Evolutionary conservation across 164 flowering plant genomes (phyloP).

Genomic region (Chimonanthus salicifolius): DNA sequence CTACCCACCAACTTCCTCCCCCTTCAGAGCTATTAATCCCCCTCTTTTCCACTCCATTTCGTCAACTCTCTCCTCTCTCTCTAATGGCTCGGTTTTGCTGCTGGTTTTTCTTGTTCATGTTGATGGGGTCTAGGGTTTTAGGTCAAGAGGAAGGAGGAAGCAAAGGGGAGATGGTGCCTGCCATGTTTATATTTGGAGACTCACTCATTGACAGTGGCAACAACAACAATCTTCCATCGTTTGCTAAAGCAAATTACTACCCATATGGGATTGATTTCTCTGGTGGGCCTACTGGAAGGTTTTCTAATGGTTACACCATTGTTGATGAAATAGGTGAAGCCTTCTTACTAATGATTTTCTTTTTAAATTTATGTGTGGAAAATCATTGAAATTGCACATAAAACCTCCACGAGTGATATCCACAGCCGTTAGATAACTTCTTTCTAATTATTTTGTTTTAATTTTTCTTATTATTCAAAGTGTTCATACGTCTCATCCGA

Average conservation of each 20-base stretch:
- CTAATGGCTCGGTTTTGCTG: conserved; percentile 12
- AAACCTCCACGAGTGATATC: too few relatives aligned
- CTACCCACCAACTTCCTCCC: not conserved
- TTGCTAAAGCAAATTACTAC: conserved; percentile 83
- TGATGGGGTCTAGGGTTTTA: not conserved
- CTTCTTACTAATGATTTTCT: not conserved
- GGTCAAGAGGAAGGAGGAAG: conserved; percentile 11
- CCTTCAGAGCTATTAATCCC: conserved; percentile 1
- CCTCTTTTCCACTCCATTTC: not conserved
- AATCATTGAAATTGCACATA: too few relatives aligned
- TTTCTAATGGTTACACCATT: conserved; percentile 86
- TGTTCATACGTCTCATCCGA: too few relatives aligned
- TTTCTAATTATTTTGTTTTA: not conserved
- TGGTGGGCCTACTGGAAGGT: conserved; percentile 84
- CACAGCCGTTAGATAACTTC: not conserved
- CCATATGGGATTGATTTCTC: conserved; percentile 89
- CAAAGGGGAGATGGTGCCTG: conserved; percentile 46
- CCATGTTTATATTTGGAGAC: conserved; percentile 73
- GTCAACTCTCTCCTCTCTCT: not conserved
- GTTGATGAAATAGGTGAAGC: conserved; percentile 59
- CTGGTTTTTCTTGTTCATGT: not conserved
- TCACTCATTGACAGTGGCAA: conserved; percentile 85
- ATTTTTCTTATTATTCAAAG: not conserved
- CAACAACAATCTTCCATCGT: conserved; percentile 64
- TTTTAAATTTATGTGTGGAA: too few relatives aligned